Conservation (phyloP, 768 basidiomycete species). For the Suillus sp. region DNA sequence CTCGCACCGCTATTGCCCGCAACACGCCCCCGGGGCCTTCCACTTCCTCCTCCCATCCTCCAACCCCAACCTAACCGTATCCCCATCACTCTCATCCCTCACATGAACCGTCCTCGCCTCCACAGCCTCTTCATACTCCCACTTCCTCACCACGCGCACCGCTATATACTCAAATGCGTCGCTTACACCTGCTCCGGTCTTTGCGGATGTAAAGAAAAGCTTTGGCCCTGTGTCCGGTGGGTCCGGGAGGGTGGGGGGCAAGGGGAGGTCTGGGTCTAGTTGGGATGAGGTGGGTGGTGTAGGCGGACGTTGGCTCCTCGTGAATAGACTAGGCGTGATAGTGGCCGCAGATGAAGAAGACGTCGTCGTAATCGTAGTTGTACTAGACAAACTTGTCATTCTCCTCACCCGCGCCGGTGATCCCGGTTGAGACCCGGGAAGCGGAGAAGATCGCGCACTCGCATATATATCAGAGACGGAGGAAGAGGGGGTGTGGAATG, state of each 20-base stretch:
- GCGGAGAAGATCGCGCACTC: constrained; percentile 63
- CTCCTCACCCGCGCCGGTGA: constrained; percentile 28
- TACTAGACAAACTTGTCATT: constrained; percentile 26
- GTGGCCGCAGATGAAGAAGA: constrained; percentile 54
- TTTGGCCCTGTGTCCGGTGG: constrained; percentile 55
- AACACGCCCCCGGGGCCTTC: constrained; percentile 21
- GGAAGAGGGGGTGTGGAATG: constrained; percentile 80
- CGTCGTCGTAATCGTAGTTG: constrained; percentile 33
- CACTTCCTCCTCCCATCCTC: constrained; percentile 16
- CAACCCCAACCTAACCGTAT: constrained; percentile 41
- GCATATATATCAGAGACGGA: constrained; percentile 67
- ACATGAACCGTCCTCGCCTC: constrained; percentile 48
- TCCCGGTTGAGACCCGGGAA: constrained; percentile 38
- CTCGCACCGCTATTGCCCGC: constrained; percentile 14
- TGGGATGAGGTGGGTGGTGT: constrained; percentile 23
- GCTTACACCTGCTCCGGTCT: constrained; percentile 70
- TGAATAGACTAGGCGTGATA: constrained; percentile 62
- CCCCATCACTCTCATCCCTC: constrained; percentile 37
- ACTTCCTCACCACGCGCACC: constrained; percentile 56
- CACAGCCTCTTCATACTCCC: constrained; percentile 67
- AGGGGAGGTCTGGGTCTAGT: constrained; percentile 3
- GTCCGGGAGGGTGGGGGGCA: constrained; percentile 4
- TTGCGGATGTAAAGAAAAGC: constrained; percentile 77
- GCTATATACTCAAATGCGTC: constrained; percentile 82
- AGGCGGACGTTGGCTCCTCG: constrained; percentile 31